A percentile compares a stretch with the other conserved stretches of the same genome.
These are phyloP conservation scores for Melianthus villosus DNA, from an alignment of 441 rosid genomes.

Conservation along the genomic window DNA sequence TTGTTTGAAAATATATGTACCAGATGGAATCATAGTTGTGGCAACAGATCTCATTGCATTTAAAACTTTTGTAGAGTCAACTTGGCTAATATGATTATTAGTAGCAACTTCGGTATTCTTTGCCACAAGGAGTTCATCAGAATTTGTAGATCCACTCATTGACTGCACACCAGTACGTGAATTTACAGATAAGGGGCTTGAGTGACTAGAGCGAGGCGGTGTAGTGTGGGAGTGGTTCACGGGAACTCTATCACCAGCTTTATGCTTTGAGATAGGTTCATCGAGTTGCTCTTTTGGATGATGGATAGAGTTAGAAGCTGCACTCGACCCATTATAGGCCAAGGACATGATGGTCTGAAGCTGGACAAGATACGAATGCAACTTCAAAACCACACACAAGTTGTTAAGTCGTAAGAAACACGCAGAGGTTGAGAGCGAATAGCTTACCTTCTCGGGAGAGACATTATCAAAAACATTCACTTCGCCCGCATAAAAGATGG, in stretches of 20 bases:
- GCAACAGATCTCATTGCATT: slow-evolving; percentile 19
- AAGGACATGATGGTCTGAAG: slow-evolving; percentile 62
- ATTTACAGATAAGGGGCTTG: slow-evolving; percentile 32
- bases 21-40: slow-evolving; percentile 37
- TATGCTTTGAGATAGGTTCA: slow-evolving; percentile 17
- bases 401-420: no score
- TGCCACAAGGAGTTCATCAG: slow-evolving; percentile 21
- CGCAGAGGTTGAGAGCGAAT: no score
- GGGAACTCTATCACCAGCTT: slow-evolving; percentile 18
- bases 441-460: slow-evolving; percentile 63
- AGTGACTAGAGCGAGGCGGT: slow-evolving; percentile 18
- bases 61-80: slow-evolving; percentile 19
- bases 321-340: slow-evolving; percentile 36
- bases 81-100: slow-evolving; percentile 22
- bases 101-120: slow-evolving; percentile 22
- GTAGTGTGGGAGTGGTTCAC: slow-evolving; percentile 19
- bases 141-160: slow-evolving; percentile 28
- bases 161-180: slow-evolving; percentile 34
- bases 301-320: slow-evolving; percentile 13
- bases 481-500: slow-evolving; percentile 49
- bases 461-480: slow-evolving; percentile 47
- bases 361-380: no score
- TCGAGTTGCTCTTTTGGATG: slow-evolving; percentile 20
- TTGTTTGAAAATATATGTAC: slow-evolving; percentile 22
- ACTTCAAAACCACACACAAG: no score